These are phyloP conservation scores for Tetracentron sinense DNA, from an alignment of 164 flowering plant species.

Conservation along the genomic window DNA sequence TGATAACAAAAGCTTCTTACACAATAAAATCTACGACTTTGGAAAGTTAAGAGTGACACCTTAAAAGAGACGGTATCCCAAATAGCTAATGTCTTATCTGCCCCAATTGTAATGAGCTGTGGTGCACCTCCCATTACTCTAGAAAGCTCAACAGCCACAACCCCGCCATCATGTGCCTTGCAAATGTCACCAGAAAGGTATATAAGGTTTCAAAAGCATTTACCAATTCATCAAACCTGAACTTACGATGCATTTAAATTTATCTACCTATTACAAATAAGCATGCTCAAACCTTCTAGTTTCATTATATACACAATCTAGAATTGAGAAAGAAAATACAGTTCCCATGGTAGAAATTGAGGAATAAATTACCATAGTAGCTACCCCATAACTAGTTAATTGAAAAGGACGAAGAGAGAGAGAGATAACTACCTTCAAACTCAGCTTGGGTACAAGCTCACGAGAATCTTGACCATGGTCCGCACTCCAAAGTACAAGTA, in stretches of 20 bases:
- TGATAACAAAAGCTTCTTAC: conserved; percentile 1
- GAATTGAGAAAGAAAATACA: conserved; percentile 2
- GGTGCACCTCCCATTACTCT: conserved; percentile 91
- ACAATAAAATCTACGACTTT: neutral
- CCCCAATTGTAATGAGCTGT: conserved; percentile 92
- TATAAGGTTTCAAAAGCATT: conserved; percentile 7
- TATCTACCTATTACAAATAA: neutral
- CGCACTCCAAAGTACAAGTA: conserved; percentile 94
- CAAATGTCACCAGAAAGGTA: conserved; percentile 10
- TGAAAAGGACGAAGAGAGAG: neutral
- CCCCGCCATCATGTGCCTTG: conserved; percentile 99
- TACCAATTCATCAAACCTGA: conserved; percentile 2
- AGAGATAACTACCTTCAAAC: conserved; percentile 57
- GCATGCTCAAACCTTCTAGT: neutral
- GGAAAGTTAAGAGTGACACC: conserved; percentile 34
- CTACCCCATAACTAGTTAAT: neutral
- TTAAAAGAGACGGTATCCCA: conserved; percentile 98
- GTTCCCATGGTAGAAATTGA: neutral
- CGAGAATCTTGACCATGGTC: conserved; percentile 95
- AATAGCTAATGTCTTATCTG: conserved; percentile 90
- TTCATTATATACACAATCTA: neutral
- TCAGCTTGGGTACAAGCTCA: conserved; percentile 95
- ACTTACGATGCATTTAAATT: neutral
- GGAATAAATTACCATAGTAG: neutral
- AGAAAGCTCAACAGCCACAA: conserved; percentile 93